Base-by-base conservation (phyloP, 331 rosid species). In the Phaseolus coccineus region DNA sequence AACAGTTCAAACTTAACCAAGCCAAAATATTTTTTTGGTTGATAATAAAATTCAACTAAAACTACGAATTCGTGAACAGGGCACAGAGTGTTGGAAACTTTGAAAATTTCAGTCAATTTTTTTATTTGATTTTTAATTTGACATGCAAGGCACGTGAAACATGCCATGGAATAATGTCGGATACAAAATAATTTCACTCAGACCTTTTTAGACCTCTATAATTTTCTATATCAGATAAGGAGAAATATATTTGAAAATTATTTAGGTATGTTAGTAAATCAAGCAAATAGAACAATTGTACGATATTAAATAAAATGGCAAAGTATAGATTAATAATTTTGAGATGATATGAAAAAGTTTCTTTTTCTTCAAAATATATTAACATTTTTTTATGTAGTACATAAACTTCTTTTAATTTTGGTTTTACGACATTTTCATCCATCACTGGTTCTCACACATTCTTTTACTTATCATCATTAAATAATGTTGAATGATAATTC, bases 101-200 rank as follows among this genome's bases (percentile, higher is more conserved):
- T 61, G 67, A 13, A 61, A 61, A 62, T 15, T 31, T 12, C 2
- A 13, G 24, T 62, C 67, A 61, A 61, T 12, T 61, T 11, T 14
- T 6, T 59, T 24, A 3, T 24, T 24, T 24, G 0, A 1, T 28
- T 12, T 19, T 27, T 4, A 62, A 62, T 31, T 31, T 31, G 39
- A 62, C 68, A 15, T 62, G 68, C 68, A 62, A 31, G 44, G 44
- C 67, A 62, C 68, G 44, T 62, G 68, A 62, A 62, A 62, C 14
- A 31, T 61, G 67, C 2, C 42, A 28, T 6, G 44, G 68, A 62
- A 62, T 62, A 30, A 62, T 62, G 42, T 31, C 10, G 68, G 44
- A 14, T 62, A 62, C 44, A 14, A 15, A 30, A 14, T 6, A 6
- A 31, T 15, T 22, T 4, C 22, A 30, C 12, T 14, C 68, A 61